Base-by-base conservation (phyloP, 2,329 filamentous ascomycete species). In the Colletotrichum costaricense region DNA sequence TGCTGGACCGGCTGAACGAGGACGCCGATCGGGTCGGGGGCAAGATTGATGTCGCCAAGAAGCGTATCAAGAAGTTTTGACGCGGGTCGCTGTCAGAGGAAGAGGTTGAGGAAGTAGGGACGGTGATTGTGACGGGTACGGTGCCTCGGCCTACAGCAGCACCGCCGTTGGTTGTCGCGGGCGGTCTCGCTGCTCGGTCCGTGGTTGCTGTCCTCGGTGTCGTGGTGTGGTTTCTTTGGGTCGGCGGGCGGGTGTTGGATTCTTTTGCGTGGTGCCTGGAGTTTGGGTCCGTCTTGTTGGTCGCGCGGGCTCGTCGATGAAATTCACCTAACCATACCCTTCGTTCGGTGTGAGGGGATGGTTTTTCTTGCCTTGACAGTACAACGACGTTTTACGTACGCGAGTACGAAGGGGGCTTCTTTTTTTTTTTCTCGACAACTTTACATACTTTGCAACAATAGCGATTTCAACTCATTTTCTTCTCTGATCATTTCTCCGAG, bases 1-100 rank as follows among this genome's bases (percentile, higher is more conserved):
- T 95, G 89, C 85, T 97, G 35, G 88, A 90, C 14, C 82, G 90
- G 76, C 80, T 95, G 74, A 91, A 93, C 75, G 86, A 91, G 68
- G 93, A 95, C 81, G 88, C 88, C 3, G 90, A 92, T 74, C 85
- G 92, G 6, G 85, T 95, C 19, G 86, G 88, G 56, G 88, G 88
- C 74, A 96, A 96, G 87, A 83, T 95, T 69, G 87, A 88, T 74
- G 90, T 95, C 73, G 93, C 92, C n/a, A 94, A 93, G 85, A 91
- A 91, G 78, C 88, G 93, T 70, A 88, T 92, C 72, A 88, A 87
- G 80, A 93, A 92, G 84, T 91, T 95, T 77, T 88, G 84, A 86
- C 83, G 76, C 55, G 57, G 38, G 71, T 75, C 12, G 63, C 78
- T 33, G 33, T 33, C 24, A 74, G 74, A 55, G 14, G 38, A 42